Evolutionary conservation across 148 eudicot genomes (phyloP).

Genomic region (Heliamphora exappendiculata): DNA sequence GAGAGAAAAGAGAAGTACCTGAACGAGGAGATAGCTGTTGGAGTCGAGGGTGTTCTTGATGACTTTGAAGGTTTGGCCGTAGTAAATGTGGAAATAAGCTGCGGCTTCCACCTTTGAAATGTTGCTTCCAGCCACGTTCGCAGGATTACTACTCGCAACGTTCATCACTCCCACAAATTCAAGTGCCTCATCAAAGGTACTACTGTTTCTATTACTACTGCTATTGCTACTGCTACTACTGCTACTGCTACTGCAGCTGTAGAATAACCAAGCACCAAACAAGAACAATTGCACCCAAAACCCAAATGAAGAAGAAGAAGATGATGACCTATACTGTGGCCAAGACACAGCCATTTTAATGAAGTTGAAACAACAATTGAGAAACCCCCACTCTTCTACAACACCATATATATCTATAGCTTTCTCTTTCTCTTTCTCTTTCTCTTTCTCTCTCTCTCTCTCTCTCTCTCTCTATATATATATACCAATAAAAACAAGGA

Average conservation of each 20-base stretch:
- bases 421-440: too few relatives aligned
- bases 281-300: neutral
- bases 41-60: constrained; percentile 75
- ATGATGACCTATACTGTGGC: neutral
- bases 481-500: too few relatives aligned
- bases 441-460: too few relatives aligned
- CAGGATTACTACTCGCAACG: neutral
- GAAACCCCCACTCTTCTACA: too few relatives aligned
- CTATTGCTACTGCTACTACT: too few relatives aligned
- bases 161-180: constrained; percentile 13
- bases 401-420: too few relatives aligned
- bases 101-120: constrained; percentile 71
- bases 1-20: constrained; percentile 30
- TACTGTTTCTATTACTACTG: too few relatives aligned
- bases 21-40: constrained; percentile 67
- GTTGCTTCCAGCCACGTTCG: constrained; percentile 34
- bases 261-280: neutral
- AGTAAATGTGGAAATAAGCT: constrained; percentile 59
- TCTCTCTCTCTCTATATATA: too few relatives aligned
- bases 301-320: neutral
- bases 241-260: too few relatives aligned
- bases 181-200: neutral
- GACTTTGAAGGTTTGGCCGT: constrained; percentile 87
- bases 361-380: too few relatives aligned
- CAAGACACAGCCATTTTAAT: neutral